phyloP scores from a whole-genome alignment of 805 yeast species.

The Yarrowia alimentaria region DNA sequence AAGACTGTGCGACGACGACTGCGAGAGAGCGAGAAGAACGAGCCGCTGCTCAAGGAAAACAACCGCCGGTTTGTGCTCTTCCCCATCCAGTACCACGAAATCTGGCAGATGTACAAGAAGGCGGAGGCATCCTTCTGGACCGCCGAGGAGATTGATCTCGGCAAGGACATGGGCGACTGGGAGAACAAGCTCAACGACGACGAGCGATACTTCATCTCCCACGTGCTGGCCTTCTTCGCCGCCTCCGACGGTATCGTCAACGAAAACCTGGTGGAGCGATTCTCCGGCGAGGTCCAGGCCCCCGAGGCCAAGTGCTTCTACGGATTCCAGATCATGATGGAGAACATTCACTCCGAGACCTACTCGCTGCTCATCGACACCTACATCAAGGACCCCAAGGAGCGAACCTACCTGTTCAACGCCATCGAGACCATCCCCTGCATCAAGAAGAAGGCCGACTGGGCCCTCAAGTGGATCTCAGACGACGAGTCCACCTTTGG shows the following conservation, averaged over 20 bases:
- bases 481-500: slow-evolving; percentile 86
- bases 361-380: slow-evolving; percentile 93
- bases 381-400: slow-evolving; percentile 93
- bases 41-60: slow-evolving; percentile 85
- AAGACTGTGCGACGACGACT: slow-evolving; percentile 15
- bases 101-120: slow-evolving; percentile 98
- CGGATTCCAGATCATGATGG: slow-evolving; percentile 99
- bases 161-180: slow-evolving; percentile 93
- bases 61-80: slow-evolving; percentile 84
- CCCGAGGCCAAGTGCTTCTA: slow-evolving; percentile 99
- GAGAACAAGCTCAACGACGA: slow-evolving; percentile 81
- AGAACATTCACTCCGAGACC: slow-evolving; percentile 96
- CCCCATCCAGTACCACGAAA: slow-evolving; percentile 96
- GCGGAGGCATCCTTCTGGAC: slow-evolving; percentile 99
- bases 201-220: slow-evolving; percentile 87
- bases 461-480: slow-evolving; percentile 97
- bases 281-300: slow-evolving; percentile 93
- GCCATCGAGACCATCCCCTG: slow-evolving; percentile 96
- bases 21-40: slow-evolving; percentile 46
- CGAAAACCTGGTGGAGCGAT: slow-evolving; percentile 95
- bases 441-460: slow-evolving; percentile 94
- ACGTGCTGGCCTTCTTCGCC: slow-evolving; percentile 95
- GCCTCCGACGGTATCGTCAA: slow-evolving; percentile 98
- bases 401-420: slow-evolving; percentile 83
- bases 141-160: slow-evolving; percentile 95